phyloP scores from a whole-genome alignment of 768 basidiomycete genomes.

The Omphalotus guepiniiformis region DNA sequence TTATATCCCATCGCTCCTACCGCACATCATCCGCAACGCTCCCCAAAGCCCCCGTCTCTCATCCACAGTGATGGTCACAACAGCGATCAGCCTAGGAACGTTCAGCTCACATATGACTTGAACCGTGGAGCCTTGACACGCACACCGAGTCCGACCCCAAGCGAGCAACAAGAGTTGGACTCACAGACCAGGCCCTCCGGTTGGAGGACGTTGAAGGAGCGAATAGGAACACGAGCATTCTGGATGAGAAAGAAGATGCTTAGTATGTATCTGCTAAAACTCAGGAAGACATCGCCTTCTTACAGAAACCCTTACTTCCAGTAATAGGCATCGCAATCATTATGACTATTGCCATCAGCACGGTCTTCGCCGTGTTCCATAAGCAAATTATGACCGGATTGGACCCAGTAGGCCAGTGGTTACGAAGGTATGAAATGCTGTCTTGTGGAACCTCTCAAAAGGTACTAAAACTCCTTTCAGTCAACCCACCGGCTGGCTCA shows the following conservation, averaged over 20 bases:
- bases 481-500: slow-evolving; percentile 39
- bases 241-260: too few species aligned
- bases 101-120: too few species aligned
- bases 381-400: slow-evolving; percentile 47
- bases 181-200: too few species aligned
- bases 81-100: too few species aligned
- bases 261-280: neutral
- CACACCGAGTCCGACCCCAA: slow-evolving; percentile 36
- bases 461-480: slow-evolving; percentile 17
- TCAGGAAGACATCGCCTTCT: neutral
- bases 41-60: too few species aligned
- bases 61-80: too few species aligned
- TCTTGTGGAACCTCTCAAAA: slow-evolving; percentile 13
- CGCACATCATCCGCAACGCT: too few species aligned
- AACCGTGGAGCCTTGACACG: too few species aligned
- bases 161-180: slow-evolving; percentile 24
- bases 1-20: too few species aligned
- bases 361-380: slow-evolving; percentile 38
- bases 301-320: neutral
- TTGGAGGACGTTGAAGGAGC: too few species aligned
- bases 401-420: slow-evolving; percentile 42
- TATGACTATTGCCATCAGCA: slow-evolving; percentile 27
- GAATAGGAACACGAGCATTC: too few species aligned
- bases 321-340: slow-evolving; percentile 22
- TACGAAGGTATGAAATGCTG: slow-evolving; percentile 33